phyloP scores from a whole-genome alignment of 1,139 yeast species.

The Protomyces arabidopsidicola region DNA sequence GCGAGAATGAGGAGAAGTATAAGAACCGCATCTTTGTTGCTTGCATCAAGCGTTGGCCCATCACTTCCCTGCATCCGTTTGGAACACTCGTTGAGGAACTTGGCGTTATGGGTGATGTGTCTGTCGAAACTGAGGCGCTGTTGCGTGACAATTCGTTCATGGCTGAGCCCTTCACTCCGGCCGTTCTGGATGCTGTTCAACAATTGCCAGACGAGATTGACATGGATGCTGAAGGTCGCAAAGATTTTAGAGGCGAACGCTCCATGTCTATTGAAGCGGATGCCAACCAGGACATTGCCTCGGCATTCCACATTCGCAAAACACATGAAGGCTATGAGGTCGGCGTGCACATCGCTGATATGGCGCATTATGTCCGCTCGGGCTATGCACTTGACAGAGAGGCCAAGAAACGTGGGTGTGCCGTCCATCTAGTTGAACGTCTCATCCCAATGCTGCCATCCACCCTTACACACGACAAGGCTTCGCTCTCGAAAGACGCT shows the following conservation, averaged over 20 bases:
- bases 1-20: conserved; percentile 82
- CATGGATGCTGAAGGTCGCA: conserved; percentile 44
- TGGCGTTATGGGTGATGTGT: conserved; percentile 72
- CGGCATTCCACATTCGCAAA: conserved; percentile 39
- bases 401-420: conserved; percentile 82
- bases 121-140: conserved; percentile 81
- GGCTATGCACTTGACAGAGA: conserved; percentile 81
- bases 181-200: conserved; percentile 44
- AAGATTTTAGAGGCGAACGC: conserved; percentile 58
- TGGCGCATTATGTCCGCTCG: conserved; percentile 61
- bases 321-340: conserved; percentile 39
- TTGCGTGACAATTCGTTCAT: conserved; percentile 88
- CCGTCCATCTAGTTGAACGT: conserved; percentile 86
- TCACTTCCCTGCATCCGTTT: conserved; percentile 94
- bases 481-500: conserved; percentile 61
- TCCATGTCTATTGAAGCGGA: conserved; percentile 53
- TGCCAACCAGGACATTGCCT: conserved; percentile 39
- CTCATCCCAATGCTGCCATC: conserved; percentile 64
- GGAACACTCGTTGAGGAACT: conserved; percentile 86
- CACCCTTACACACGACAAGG: conserved; percentile 50
- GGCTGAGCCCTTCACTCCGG: conserved; percentile 68
- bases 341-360: conserved; percentile 79
- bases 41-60: conserved; percentile 97
- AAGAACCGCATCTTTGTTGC: conserved; percentile 84
- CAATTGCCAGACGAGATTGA: conserved; percentile 38